Base-by-base conservation (phyloP, 805 yeast genomes). In the Henningerozyma blattae region DNA sequence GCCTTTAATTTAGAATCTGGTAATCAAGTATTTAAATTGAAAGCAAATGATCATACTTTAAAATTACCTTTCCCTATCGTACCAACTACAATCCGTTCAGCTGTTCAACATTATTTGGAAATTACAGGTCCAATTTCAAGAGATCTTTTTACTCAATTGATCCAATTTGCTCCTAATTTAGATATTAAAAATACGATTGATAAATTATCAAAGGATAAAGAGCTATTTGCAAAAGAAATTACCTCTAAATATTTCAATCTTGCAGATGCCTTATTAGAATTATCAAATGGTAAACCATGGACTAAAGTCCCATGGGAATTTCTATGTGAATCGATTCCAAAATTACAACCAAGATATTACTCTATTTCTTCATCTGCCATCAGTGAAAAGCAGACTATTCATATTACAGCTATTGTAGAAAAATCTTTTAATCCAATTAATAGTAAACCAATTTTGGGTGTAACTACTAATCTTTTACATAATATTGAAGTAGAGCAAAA, bases 61-160 rank as follows among this genome's bases (percentile, higher is more conserved):
- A 61, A 68, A 17, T 50, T 67, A 26, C 78, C 80, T 28, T 74
- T 81, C 61, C 84, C 79, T 36, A 64, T 76, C 1, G 10, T 12
- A 8, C 91, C 97, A 41, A 81, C 91, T 29, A 84, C 95, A n/a
- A 77, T 81, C 49, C 95, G 77, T 34, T 73, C 95, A 13, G 80
- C 79, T 29, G 69, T 85, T 33, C 78, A 94, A 59, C 75, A 87
- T 59, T 83, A 82, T 54, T 66, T 89, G 48, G 97, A 87, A 61
- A 87, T 89, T 43, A 70, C 86, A 24, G 97, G 97, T 25, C 81
- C 95, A 13, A 79, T 89, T 27, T 87, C 97, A 8, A 81, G 98
- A 64, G 95, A 86, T 58, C 70, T 78, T 28, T 65, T 89, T 37
- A 67, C 74, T 30, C 67, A 78, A 14, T 64, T 91, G 44, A 77